Conservation (phyloP, 1,139 yeast genomes). For the Protomyces inundatus region DNA sequence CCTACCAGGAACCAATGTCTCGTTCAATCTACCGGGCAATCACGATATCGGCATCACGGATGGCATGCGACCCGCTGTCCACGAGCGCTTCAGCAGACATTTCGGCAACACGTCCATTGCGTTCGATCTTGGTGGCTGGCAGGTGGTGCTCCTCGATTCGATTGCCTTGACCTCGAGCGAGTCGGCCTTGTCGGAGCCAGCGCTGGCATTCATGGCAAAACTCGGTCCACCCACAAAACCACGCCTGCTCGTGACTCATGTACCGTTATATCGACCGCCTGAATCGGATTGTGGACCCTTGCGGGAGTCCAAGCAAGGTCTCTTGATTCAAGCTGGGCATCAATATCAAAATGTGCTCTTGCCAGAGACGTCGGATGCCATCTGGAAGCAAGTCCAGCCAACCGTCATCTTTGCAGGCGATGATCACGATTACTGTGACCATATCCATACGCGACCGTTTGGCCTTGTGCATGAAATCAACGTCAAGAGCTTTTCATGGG, state of each 20-base stretch:
- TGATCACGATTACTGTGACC: slow-evolving; percentile 83
- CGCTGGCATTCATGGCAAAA: slow-evolving; percentile 43
- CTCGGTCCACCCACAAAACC: slow-evolving; percentile 45
- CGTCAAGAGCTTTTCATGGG: slow-evolving; percentile 85
- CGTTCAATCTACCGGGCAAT: slow-evolving; percentile 76
- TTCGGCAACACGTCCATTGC: slow-evolving; percentile 68
- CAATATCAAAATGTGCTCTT: slow-evolving; percentile 77
- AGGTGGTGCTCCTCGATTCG: slow-evolving; percentile 71
- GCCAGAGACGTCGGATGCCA: slow-evolving; percentile 51
- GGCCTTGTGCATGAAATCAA: slow-evolving; percentile 63
- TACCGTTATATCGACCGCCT: slow-evolving; percentile 64
- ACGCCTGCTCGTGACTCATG: slow-evolving; percentile 68
- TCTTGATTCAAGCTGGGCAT: slow-evolving; percentile 56
- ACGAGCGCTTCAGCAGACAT: slow-evolving; percentile 58
- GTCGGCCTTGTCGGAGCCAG: slow-evolving; percentile 43
- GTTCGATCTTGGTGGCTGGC: slow-evolving; percentile 56
- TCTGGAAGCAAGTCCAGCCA: slow-evolving; percentile 59
- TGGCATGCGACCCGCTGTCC: slow-evolving; percentile 50
- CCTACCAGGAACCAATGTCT: slow-evolving; percentile 31
- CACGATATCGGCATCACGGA: slow-evolving; percentile 93
- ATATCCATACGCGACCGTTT: slow-evolving; percentile 27
- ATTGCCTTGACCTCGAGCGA: slow-evolving; percentile 64
- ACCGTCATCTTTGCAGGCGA: slow-evolving; percentile 78
- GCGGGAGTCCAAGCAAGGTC: slow-evolving; percentile 54
- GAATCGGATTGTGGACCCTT: slow-evolving; percentile 58